Percentiles rank a stretch among this genome's conserved stretches.
Evolutionary conservation across 208 protist species (phyloP).

Genomic region (Sergeia podlipaevii): DNA sequence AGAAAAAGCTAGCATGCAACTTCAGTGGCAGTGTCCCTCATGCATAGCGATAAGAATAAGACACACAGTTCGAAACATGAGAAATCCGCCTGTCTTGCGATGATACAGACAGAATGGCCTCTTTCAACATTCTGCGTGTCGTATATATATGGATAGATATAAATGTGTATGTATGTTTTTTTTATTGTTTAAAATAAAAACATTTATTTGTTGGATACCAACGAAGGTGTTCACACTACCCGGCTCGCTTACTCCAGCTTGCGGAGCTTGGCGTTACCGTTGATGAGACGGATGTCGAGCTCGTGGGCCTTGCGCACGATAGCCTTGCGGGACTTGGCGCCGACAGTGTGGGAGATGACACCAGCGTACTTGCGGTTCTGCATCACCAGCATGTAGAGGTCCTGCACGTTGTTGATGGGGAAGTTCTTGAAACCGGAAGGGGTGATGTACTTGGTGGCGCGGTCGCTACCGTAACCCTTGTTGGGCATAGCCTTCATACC

Average conservation of each 20-base stretch:
- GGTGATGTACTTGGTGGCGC: slow-evolving; percentile 94
- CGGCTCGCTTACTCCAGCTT: slow-evolving; percentile 57
- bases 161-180: slow-evolving; percentile 9
- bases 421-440: slow-evolving; percentile 98
- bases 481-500: slow-evolving; percentile 96
- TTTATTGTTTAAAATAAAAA: slow-evolving; percentile 13
- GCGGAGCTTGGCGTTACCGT: slow-evolving; percentile 94
- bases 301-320: slow-evolving; percentile 98
- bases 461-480: slow-evolving; percentile 98
- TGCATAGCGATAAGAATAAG: no score
- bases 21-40: no score
- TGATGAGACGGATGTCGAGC: slow-evolving; percentile 98
- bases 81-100: no score
- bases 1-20: no score
- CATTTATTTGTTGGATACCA: neutral
- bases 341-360: slow-evolving; percentile 96
- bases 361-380: slow-evolving; percentile 99
- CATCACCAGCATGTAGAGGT: slow-evolving; percentile 99
- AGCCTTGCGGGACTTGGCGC: slow-evolving; percentile 93
- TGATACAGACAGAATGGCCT: no score
- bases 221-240: neutral
- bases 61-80: no score
- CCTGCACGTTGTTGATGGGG: slow-evolving; percentile 93
- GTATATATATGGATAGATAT: no score
- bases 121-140: no score